Conservation (phyloP, 1,284 basidiomycete genomes). For the Ustilago sp. region DNA sequence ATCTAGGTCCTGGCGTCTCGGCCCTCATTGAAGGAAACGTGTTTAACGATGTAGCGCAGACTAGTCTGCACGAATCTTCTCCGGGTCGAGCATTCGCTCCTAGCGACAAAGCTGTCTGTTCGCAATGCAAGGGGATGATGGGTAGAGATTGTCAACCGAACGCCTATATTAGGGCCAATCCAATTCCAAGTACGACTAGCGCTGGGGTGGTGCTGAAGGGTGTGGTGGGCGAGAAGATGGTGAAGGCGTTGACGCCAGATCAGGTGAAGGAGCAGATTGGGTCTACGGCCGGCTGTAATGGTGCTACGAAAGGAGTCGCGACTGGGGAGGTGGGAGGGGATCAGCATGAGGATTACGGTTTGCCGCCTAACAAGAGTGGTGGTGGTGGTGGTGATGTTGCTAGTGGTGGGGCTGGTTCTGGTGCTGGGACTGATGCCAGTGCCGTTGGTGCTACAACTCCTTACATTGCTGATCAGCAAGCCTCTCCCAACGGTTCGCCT, state of each 20-base stretch:
- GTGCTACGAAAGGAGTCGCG: not conserved
- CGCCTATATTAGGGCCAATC: slow-evolving; percentile 22
- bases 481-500: not conserved
- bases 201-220: slow-evolving; percentile 26
- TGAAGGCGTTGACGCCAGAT: slow-evolving; percentile 15
- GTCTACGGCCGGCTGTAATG: not conserved
- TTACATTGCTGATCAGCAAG: slow-evolving; percentile 7
- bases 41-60: slow-evolving; percentile 38
- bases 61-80: slow-evolving; percentile 26
- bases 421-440: slow-evolving; percentile 6
- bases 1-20: slow-evolving; percentile 29
- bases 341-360: slow-evolving; percentile 16
- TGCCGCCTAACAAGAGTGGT: not conserved
- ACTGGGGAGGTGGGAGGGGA: not conserved
- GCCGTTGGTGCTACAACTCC: not conserved
- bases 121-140: slow-evolving; percentile 21
- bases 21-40: slow-evolving; percentile 48
- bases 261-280: slow-evolving; percentile 17
- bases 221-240: slow-evolving; percentile 18
- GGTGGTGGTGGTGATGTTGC: not conserved
- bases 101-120: slow-evolving; percentile 18
- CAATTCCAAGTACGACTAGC: slow-evolving; percentile 36
- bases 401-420: not conserved
- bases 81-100: slow-evolving; percentile 39
- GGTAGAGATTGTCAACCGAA: slow-evolving; percentile 44